These are phyloP conservation scores for Schwanniomyces sp. DNA, from an alignment of 805 yeast species.

Conservation along the genomic window DNA sequence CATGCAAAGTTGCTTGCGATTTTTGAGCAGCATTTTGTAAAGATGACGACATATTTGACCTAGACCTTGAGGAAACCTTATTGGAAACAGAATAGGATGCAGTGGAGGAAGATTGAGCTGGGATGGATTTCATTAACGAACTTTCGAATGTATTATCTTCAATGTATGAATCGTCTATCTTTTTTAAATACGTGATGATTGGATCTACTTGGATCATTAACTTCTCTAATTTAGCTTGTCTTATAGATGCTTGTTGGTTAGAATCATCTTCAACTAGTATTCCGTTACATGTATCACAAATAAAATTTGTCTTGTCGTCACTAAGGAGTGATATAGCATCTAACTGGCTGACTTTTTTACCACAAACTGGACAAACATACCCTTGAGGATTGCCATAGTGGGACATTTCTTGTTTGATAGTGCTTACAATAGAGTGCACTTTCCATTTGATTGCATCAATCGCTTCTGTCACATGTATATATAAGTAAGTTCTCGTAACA, in stretches of 20 bases:
- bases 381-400: slow-evolving; percentile 92
- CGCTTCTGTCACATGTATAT: slow-evolving; percentile 87
- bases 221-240: slow-evolving; percentile 77
- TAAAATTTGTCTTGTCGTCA: slow-evolving; percentile 75
- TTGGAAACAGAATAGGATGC: slow-evolving; percentile 69
- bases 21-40: slow-evolving; percentile 53
- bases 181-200: slow-evolving; percentile 73
- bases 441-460: slow-evolving; percentile 97
- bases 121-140: slow-evolving; percentile 77
- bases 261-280: slow-evolving; percentile 84
- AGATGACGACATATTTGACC: slow-evolving; percentile 29
- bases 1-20: slow-evolving; percentile 84
- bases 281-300: slow-evolving; percentile 82
- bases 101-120: slow-evolving; percentile 69
- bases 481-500: slow-evolving; percentile 77
- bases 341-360: slow-evolving; percentile 74
- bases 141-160: slow-evolving; percentile 42
- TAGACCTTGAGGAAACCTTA: slow-evolving; percentile 30
- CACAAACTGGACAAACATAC: slow-evolving; percentile 84
- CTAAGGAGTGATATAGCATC: slow-evolving; percentile 84
- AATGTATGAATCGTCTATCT: slow-evolving; percentile 39
- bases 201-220: slow-evolving; percentile 91
- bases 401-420: slow-evolving; percentile 77
- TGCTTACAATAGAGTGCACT: slow-evolving; percentile 79
- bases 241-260: slow-evolving; percentile 73